Evolutionary conservation across 345 rosid genomes (phyloP).

Genomic region (Citrus sinensis): DNA sequence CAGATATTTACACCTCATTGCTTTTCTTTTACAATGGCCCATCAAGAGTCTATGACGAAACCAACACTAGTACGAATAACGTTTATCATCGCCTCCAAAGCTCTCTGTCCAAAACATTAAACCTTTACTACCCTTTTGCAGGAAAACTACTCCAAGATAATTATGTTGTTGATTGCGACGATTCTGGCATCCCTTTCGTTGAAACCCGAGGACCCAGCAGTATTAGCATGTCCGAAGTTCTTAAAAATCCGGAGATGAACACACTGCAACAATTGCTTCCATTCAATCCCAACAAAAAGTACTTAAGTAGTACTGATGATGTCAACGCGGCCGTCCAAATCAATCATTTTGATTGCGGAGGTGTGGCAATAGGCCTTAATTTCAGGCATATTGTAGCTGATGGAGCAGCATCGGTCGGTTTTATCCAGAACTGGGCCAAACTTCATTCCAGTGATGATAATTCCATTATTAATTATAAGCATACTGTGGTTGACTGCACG

Average conservation of each 20-base stretch:
- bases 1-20: neutral
- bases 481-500: neutral
- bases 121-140: neutral
- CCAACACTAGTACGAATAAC: neutral
- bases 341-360: constrained; percentile 18
- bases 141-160: neutral
- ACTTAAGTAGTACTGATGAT: neutral
- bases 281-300: neutral
- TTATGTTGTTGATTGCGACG: neutral
- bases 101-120: neutral
- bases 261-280: neutral
- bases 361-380: constrained; percentile 24
- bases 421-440: constrained; percentile 21
- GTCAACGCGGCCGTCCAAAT: neutral
- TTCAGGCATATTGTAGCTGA: constrained; percentile 25
- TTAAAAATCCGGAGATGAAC: neutral
- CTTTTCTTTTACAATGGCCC: neutral
- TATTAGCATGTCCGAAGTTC: neutral
- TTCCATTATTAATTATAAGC: neutral
- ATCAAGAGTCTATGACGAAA: neutral
- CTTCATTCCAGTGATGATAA: neutral
- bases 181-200: neutral
- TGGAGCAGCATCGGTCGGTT: constrained; percentile 4
- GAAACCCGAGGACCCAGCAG: neutral
- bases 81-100: neutral